A percentile compares a stretch with the other conserved stretches of the same genome.
These are phyloP conservation scores for Alnus rubra DNA, from an alignment of 306 rosid genomes.

Conservation along the genomic window DNA sequence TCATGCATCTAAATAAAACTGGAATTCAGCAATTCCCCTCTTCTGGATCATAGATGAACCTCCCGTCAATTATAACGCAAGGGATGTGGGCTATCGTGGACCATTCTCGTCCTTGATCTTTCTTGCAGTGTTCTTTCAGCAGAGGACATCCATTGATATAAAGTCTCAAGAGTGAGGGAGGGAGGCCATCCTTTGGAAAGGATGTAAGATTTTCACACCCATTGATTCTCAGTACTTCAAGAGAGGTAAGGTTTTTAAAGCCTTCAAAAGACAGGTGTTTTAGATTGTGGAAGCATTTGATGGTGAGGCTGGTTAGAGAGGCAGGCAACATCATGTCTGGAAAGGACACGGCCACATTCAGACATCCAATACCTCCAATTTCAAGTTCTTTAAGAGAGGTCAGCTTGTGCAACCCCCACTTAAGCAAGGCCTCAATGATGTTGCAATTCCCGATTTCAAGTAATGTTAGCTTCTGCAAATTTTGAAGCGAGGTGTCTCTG, in stretches of 20 bases:
- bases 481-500: slow-evolving; percentile 1
- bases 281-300: neutral
- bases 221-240: neutral
- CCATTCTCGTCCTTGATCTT: neutral
- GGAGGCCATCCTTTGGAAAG: neutral
- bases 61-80: neutral
- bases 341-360: slow-evolving; percentile 9
- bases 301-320: neutral
- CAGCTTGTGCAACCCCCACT: slow-evolving; percentile 20
- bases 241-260: slow-evolving; percentile 30
- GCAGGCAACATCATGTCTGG: neutral
- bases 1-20: no score
- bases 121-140: slow-evolving; percentile 3
- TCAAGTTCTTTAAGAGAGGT: slow-evolving; percentile 9
- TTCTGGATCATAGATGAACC: neutral
- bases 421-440: neutral
- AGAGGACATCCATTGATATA: accelerated
- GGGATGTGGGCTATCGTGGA: slow-evolving; percentile 15
- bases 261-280: slow-evolving; percentile 2
- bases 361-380: neutral
- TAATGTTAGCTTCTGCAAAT: neutral
- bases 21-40: no score
- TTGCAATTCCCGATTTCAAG: no score
- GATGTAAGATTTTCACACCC: neutral
- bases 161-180: neutral